phyloP scores from a whole-genome alignment of 495 filamentous ascomycete genomes.

The Penicillium atrosanguineum region DNA sequence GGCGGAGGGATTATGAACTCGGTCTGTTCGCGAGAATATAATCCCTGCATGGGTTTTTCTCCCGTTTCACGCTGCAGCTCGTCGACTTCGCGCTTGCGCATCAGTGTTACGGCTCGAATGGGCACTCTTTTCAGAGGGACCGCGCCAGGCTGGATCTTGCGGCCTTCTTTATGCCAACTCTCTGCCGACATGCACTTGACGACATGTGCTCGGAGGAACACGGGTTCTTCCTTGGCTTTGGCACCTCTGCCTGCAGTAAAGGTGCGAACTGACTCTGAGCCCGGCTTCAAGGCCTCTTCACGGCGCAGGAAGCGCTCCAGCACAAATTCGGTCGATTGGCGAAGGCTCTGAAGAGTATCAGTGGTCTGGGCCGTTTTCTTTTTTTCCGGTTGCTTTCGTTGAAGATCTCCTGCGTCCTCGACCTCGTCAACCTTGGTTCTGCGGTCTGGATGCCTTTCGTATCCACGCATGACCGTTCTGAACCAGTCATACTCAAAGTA shows the following conservation, averaged over 20 bases:
- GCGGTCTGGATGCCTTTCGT: constrained; percentile 56
- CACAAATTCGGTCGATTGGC: constrained; percentile 78
- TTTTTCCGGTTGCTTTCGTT: constrained; percentile 66
- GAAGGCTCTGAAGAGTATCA: constrained; percentile 84
- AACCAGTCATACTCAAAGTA: constrained; percentile 84
- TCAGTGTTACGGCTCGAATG: constrained; percentile 84
- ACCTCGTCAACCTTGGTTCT: constrained; percentile 69
- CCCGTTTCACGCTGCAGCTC: constrained; percentile 76
- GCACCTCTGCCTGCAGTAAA: constrained; percentile 71
- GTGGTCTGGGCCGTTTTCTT: constrained; percentile 64
- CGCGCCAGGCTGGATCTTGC: constrained; percentile 65
- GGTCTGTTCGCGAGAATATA: constrained; percentile 85
- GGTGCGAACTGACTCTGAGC: constrained; percentile 65
- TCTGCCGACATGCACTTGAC: constrained; percentile 85
- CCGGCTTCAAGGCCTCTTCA: constrained; percentile 81
- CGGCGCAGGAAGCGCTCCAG: constrained; percentile 85
- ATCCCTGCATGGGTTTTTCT: constrained; percentile 77
- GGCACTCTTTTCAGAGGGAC: constrained; percentile 82
- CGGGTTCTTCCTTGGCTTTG: constrained; percentile 68
- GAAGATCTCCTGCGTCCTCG: constrained; percentile 74
- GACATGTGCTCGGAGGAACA: constrained; percentile 78
- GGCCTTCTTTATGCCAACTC: constrained; percentile 96
- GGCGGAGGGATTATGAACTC: constrained; percentile 85
- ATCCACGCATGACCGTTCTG: constrained; percentile 68
- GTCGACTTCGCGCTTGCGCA: constrained; percentile 85